These are phyloP conservation scores for Ulvella scutata DNA, from an alignment of 139 green algal genomes.

Conservation along the genomic window DNA sequence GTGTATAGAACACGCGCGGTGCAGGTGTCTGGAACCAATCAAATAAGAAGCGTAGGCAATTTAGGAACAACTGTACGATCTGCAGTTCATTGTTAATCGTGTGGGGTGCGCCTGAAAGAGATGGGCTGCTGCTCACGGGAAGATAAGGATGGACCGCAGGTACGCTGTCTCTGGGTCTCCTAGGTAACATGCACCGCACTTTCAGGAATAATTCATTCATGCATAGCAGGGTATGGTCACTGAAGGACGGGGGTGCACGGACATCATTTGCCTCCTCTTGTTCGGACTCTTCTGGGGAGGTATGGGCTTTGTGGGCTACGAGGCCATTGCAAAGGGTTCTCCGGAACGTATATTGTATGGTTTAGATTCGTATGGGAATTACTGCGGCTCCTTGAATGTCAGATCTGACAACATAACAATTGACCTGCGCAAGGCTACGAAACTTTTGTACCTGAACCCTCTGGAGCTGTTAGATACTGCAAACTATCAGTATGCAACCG, in stretches of 20 bases:
- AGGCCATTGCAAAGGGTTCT: slow-evolving; percentile 16
- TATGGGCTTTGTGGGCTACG: slow-evolving; percentile 47
- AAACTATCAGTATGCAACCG: slow-evolving; percentile 33
- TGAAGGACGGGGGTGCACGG: slow-evolving; percentile 23
- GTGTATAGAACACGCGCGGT: no score
- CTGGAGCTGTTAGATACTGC: slow-evolving; percentile 31
- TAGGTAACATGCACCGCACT: not conserved
- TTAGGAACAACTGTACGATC: no score
- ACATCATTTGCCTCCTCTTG: slow-evolving; percentile 44
- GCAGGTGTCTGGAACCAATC: no score
- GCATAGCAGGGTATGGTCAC: slow-evolving; percentile 5
- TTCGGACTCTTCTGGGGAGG: slow-evolving; percentile 50
- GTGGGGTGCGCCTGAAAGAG: no score
- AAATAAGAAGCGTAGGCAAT: no score
- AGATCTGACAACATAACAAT: slow-evolving; percentile 18
- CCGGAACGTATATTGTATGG: slow-evolving; percentile 42
- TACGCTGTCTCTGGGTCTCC: not conserved
- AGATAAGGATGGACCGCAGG: not conserved
- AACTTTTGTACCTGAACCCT: slow-evolving; percentile 56
- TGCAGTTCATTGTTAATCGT: no score
- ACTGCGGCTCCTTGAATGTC: slow-evolving; percentile 35
- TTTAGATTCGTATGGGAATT: slow-evolving; percentile 47
- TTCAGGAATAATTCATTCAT: not conserved
- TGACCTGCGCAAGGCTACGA: slow-evolving; percentile 33
- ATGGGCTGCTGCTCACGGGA: not conserved